Evolutionary conservation across 768 basidiomycete genomes (phyloP), one percentile per base, ranked within the genome.

Genomic region (Nidularia pulvinata): DNA sequence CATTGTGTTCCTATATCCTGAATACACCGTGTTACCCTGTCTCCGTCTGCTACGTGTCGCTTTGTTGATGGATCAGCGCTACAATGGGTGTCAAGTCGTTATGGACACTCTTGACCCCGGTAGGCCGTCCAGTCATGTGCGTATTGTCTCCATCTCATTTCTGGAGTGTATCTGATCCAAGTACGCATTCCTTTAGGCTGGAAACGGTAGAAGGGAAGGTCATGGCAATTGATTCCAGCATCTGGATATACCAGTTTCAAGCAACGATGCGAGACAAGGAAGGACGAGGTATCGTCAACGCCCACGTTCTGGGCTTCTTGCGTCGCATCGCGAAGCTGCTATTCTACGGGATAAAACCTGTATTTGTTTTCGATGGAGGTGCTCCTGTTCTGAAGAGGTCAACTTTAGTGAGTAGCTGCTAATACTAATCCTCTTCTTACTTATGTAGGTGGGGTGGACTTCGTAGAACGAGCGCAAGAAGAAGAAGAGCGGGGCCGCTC

Each of bases 181-280:
- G 51, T 46, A 35, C 50, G 16, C 13, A 32, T 34, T 7, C 16
- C n/a, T 32, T n/a, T 63, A 96, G 95, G 70, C 77, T 98, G 51
- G 96, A 99, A 71, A 95, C 90, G 0, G 83, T 95, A 65, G 95
- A 95, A 63, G 95, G 94, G n/a, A 96, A 95, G 67, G 76, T 85
- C 7, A 84, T 99, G 74, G 97, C 97, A 2, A 98, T 99, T 52
- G 97, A 99, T 71, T 98, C 95, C 3, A 97, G 94, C 60, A 98
- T 99, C 58, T 99, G 97, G 97, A 86, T 99, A 51, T 99, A 99
- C 69, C 97, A 99, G 69, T 99, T 99, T 64, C 96, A 98, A 73
- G 95, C 96, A 19, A 98, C 97, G 7, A 98, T 98, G 95, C 85
- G 97, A 22, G 95, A 96, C 70, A 98, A 94, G 64, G 94, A 98